Conservation (phyloP, 257 asterid species). For the Agastache rugosa region DNA sequence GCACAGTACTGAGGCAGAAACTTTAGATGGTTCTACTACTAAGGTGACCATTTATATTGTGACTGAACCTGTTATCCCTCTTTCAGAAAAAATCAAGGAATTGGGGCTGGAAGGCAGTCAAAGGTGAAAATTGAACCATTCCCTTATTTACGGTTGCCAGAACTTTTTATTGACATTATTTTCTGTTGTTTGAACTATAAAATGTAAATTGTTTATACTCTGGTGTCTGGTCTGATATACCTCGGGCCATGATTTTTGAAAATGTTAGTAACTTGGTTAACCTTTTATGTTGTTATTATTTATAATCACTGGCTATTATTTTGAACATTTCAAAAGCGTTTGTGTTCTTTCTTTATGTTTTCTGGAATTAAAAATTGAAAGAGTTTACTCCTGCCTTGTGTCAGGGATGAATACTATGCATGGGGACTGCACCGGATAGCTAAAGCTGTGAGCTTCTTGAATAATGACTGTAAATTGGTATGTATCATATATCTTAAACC, state of each 20-base stretch:
- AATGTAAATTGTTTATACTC: slow-evolving; percentile 15
- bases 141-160: slow-evolving; percentile 26
- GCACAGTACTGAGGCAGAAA: slow-evolving; percentile 95
- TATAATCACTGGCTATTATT: slow-evolving; percentile 8
- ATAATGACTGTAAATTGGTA: slow-evolving; percentile 98
- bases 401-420: slow-evolving; percentile 93
- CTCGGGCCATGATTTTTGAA: slow-evolving; percentile 22
- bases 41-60: slow-evolving; percentile 91
- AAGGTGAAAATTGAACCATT: slow-evolving; percentile 53
- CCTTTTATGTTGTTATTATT: slow-evolving; percentile 22
- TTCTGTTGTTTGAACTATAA: slow-evolving; percentile 17
- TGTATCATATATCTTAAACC: slow-evolving; percentile 36
- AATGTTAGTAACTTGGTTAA: slow-evolving; percentile 6
- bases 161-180: slow-evolving; percentile 28
- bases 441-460: slow-evolving; percentile 98
- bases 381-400: slow-evolving; percentile 37
- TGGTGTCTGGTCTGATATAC: slow-evolving; percentile 21
- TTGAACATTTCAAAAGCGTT: slow-evolving; percentile 9
- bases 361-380: slow-evolving; percentile 24
- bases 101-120: slow-evolving; percentile 86
- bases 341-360: slow-evolving; percentile 33
- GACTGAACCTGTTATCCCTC: slow-evolving; percentile 97
- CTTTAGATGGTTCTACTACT: slow-evolving; percentile 72
- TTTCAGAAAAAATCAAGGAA: slow-evolving; percentile 93
- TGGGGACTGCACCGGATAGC: slow-evolving; percentile 99